Evolutionary conservation across 257 asterid species (phyloP).

Genomic region (Rubia yunnanensis): DNA sequence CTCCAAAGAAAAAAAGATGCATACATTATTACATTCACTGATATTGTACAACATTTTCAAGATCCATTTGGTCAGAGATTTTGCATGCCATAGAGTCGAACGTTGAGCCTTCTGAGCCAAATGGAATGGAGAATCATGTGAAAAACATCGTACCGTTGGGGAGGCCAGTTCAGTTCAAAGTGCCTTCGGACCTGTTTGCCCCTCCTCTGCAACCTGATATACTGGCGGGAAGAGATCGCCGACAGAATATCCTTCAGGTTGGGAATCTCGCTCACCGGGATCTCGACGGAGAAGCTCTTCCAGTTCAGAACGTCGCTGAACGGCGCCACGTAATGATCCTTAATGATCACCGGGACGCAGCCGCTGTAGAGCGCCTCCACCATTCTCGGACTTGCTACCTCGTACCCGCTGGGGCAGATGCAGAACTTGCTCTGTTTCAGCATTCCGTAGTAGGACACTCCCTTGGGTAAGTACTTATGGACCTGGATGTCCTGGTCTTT

Average conservation of each 20-base stretch:
- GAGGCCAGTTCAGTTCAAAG: conserved; percentile 38
- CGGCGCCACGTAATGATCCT: conserved; percentile 59
- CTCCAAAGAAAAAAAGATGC: not conserved
- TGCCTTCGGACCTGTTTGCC: conserved; percentile 34
- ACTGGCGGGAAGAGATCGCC: conserved; percentile 34
- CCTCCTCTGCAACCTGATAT: conserved; percentile 40
- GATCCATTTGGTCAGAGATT: not conserved
- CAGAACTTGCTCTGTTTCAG: conserved; percentile 61
- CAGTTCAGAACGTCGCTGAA: conserved; percentile 70
- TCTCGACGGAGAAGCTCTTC: conserved; percentile 51
- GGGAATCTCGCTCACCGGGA: conserved; percentile 52
- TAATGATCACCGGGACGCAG: conserved; percentile 72
- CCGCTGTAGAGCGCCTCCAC: conserved; percentile 79
- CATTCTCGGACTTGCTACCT: conserved; percentile 86
- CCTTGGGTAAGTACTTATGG: conserved; percentile 48
- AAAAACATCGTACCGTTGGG: conserved; percentile 36
- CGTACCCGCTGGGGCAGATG: conserved; percentile 85
- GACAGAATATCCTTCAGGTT: conserved; percentile 46
- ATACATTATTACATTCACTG: not conserved
- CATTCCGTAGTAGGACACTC: conserved; percentile 60
- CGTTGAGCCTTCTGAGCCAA: conserved; percentile 40
- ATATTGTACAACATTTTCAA: too few relatives aligned
- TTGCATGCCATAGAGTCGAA: conserved; percentile 11
- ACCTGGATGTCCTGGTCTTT: conserved; percentile 53
- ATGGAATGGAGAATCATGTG: conserved; percentile 50